Base-by-base conservation (phyloP, 2,329 filamentous ascomycete species). In the Pseudogymnoascus sp. region DNA sequence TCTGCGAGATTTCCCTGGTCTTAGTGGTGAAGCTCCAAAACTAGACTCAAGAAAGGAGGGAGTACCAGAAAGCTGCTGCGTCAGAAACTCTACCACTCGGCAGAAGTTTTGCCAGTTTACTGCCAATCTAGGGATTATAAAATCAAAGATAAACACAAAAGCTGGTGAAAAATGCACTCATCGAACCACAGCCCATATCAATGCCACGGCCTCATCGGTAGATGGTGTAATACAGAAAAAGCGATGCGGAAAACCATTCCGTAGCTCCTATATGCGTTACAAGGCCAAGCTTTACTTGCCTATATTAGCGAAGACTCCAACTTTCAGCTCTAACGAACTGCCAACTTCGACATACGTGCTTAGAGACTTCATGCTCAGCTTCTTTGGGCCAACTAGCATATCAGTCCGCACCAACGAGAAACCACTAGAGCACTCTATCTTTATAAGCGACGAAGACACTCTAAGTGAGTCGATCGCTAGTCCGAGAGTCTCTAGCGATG, bases 1-100 rank as follows among this genome's bases (percentile, higher is more conserved):
- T 16, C 40, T 64, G 2, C 44, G 63, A 44, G 42, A 63, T 24
- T 64, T 63, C 29, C 37, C 63, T 11, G 63, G 62, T 19, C 50
- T 64, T 11, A 61, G 63, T 11, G 63, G 63, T 19, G 21, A 7
- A 11, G 40, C 40, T 42, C 40, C 40, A 4, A 6, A 16, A 21
- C 40, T 42, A 42, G 40, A 42, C 40, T 2, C 40, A 42, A 10
- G 40, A 42, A 42, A 21, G 40, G 13, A 42, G 3, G 2, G 2
- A 42, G 10, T 42, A 10, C 6, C n/a, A n/a, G n/a, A 19, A 13
- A 42, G 40, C 13, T 42, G 40, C 40, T 42, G 16, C 40, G 6
- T 42, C 13, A 42, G 40, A 42, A 2, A 42, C 40, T 42, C 8
- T 42, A 7, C 16, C 16, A 42, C 40, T 6, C 10, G 0, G 16